These are phyloP conservation scores for Phytopythium helicoides DNA, from an alignment of 352 stramenopile species.

Conservation along the genomic window DNA sequence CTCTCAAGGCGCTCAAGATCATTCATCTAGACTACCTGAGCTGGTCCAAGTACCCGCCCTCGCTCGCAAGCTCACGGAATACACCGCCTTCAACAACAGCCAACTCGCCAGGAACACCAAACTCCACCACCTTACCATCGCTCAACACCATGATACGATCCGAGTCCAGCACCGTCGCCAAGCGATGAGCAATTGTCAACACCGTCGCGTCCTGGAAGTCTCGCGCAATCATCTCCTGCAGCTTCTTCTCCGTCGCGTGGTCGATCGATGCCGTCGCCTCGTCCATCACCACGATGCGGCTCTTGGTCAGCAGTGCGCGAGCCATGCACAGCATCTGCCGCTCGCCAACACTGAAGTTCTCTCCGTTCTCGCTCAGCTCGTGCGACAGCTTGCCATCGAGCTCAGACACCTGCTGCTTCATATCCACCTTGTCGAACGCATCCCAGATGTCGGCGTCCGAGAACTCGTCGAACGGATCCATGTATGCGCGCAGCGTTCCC, in stretches of 20 bases:
- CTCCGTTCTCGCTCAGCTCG: conserved; percentile 47
- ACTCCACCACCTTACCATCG: conserved; percentile 79
- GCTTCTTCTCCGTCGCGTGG: conserved; percentile 49
- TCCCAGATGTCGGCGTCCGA: conserved; percentile 58
- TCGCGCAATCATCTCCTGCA: conserved; percentile 60
- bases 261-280: conserved; percentile 88
- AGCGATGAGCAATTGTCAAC: conserved; percentile 92
- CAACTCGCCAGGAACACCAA: conserved; percentile 56
- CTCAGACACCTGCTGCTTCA: conserved; percentile 28
- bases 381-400: conserved; percentile 8
- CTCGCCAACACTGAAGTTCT: conserved; percentile 63
- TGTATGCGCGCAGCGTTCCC: conserved; percentile 75
- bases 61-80: conserved; percentile 12
- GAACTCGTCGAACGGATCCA: conserved; percentile 86
- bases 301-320: conserved; percentile 83
- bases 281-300: conserved; percentile 92
- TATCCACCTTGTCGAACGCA: conserved; percentile 47
- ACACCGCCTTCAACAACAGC: conserved; percentile 15
- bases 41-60: no score
- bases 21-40: no score
- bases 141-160: conserved; percentile 86
- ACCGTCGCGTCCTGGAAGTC: conserved; percentile 89
- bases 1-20: no score
- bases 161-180: conserved; percentile 90
- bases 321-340: conserved; percentile 92